Conservation (phyloP, 805 yeast species). For the Metschnikowia matae region DNA sequence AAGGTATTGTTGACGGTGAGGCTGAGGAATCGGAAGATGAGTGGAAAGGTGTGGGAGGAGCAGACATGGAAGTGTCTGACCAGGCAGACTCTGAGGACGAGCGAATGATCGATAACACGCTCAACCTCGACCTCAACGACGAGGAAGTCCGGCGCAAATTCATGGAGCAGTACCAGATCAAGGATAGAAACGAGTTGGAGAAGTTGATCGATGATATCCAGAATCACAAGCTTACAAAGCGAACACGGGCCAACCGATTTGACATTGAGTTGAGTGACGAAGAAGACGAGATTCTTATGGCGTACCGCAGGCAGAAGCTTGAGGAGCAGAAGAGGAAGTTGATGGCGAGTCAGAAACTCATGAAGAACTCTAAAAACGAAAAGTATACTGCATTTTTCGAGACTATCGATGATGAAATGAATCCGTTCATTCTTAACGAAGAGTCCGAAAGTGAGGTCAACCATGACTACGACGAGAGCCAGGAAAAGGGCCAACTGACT, state of each 20-base stretch:
- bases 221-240: conserved; percentile 63
- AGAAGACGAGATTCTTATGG: conserved; percentile 58
- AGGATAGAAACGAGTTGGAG: conserved; percentile 61
- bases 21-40: conserved; percentile 90
- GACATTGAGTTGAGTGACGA: conserved; percentile 71
- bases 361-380: conserved; percentile 45
- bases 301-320: conserved; percentile 40
- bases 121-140: conserved; percentile 53
- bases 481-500: neutral
- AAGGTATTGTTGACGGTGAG: conserved; percentile 67
- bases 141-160: conserved; percentile 55
- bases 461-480: conserved; percentile 13
- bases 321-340: conserved; percentile 48
- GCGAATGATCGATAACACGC: conserved; percentile 68
- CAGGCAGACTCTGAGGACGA: conserved; percentile 74
- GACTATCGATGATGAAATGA: conserved; percentile 49
- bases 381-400: conserved; percentile 66
- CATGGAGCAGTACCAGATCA: conserved; percentile 55
- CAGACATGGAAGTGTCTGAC: conserved; percentile 55
- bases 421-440: conserved; percentile 26
- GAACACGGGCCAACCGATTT: conserved; percentile 48
- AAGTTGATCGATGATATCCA: conserved; percentile 67
- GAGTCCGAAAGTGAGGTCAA: conserved; percentile 24
- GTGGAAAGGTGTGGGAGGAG: conserved; percentile 79
- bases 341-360: conserved; percentile 42